phyloP scores from a whole-genome alignment of 345 rosid genomes.

The Cardamine chenopodiifolia region DNA sequence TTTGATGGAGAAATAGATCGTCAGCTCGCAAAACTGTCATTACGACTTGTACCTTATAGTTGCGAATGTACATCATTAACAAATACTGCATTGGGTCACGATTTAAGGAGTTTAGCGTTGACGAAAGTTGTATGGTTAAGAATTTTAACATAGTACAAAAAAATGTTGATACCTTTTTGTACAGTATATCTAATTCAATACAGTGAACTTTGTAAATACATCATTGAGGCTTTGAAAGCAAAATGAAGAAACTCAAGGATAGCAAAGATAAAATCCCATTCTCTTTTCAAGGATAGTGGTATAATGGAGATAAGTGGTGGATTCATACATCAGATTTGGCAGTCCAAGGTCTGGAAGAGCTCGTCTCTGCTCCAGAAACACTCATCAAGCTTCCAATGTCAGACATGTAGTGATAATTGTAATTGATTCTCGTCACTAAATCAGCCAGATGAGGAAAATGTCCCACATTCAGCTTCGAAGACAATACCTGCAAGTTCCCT shows the following conservation, averaged over 20 bases:
- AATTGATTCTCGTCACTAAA: constrained; percentile 89
- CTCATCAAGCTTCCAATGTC: constrained; percentile 58
- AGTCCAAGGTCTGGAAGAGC: constrained; percentile 2
- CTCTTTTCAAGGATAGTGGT: not conserved
- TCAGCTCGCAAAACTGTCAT: too few species aligned
- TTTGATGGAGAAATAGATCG: too few species aligned
- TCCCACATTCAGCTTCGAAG: constrained; percentile 87
- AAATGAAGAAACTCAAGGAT: not conserved
- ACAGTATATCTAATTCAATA: not conserved
- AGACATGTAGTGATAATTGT: constrained; percentile 94
- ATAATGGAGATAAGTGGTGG: not conserved
- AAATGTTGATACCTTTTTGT: not conserved
- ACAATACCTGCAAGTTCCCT: constrained; percentile 63
- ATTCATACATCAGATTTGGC: constrained; percentile 24
- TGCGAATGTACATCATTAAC: not conserved
- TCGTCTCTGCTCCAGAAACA: not conserved
- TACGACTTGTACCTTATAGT: too few species aligned
- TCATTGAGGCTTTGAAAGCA: not conserved
- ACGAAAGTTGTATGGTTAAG: too few species aligned
- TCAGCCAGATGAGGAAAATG: constrained; percentile 96
- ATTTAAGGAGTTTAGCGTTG: too few species aligned
- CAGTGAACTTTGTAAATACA: not conserved
- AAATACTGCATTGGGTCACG: not conserved
- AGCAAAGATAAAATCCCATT: too few species aligned
- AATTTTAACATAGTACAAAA: not conserved